Base-by-base conservation (phyloP, 805 yeast genomes). In the Ogataea kodamae region DNA sequence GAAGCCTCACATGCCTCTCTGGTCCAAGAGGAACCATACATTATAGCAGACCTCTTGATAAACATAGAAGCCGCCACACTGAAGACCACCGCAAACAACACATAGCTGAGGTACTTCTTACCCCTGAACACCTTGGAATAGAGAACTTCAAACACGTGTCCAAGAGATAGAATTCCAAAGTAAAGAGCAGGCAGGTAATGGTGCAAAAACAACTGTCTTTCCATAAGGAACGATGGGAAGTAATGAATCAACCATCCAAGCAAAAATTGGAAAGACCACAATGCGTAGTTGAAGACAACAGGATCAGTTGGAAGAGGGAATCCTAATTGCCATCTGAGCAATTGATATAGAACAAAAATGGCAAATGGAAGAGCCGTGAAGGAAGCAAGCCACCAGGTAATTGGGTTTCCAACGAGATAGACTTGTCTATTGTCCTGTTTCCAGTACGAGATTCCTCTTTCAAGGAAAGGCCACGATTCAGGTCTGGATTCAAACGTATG, bases 131-230 rank as follows among this genome's bases (percentile, higher is more conserved):
- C 36, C 19, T 46, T 36, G 1, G 64, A 49, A 37, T 52, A 42
- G 18, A 57, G 13, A 18, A 59, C 44, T 42, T 62, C 62, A 17
- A 60, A 49, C 8, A 51, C 33, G 38, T 61, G 54, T 42, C 63
- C 61, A 41, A 62, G 33, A 37, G 62, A 49, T 42, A 64, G 42
- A n/a, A 61, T 52, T 9, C 55, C 66, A 61, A 92, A 92, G 65
- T 87, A 92, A 33, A 86, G 73, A 2, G 97, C 86, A 37, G 96
- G 97, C 47, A 92, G 64, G 60, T 90, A 90, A 61, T 89, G 97
- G 61, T 89, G 97, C 56, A 89, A 67, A 67, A 90, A 89, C 62
- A 89, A 62, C 64, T 89, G 97, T 64, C 97, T 78, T 15, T 79
- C 88, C 97, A 89, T 89, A 39, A 89, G 65, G 62, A 74, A 80